Base-by-base conservation (phyloP, 805 yeast genomes). In the Saturnispora hagleri region DNA sequence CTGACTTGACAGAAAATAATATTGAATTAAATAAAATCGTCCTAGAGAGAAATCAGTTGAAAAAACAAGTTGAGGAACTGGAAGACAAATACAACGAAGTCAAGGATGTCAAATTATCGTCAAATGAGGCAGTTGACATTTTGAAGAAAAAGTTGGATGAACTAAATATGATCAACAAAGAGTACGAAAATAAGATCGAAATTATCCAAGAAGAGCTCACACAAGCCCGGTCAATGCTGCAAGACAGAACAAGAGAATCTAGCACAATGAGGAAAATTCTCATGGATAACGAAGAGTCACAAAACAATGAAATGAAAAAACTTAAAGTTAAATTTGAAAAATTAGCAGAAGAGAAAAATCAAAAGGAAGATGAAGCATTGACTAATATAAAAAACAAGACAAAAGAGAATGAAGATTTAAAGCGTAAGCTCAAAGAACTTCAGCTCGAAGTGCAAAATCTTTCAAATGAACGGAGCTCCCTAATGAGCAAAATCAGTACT, bases 161-260 rank as follows among this genome's bases (percentile, higher is more conserved):
- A 60, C 64, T 86, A 47, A 62, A 74, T 3, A 76, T 85, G 75
- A 79, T 86, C 50, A 68, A 82, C 40, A 77, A 77, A 54, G 98
- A 93, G 58, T 70, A 81, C 1, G 75, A 73, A 43, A 73, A 73
- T 50, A 75, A 79, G 55, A 72, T 79, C 22, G 89, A 86, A 52
- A 76, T 80, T 2, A 64, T 90, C 28, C 89, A 86, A 58, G 96
- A 89, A 52, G 97, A 90, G 61, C 68, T 91, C n/a, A 71, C 76
- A 10, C 97, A 90, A 53, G 72, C 86, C 4, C 76, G 88, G 51
- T 76, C 79, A 33, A 72, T 82, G 65, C 67, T 90, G 2, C 93
- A 84, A 61, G 96, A 89, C 60, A 77, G 95, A 54, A 80, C 86
- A 0, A 73, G 90, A 48, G 98, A 91, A 66, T 75, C 88, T 0